Conservation (phyloP, 2,329 filamentous ascomycete species). For the Curvularia sp. region DNA sequence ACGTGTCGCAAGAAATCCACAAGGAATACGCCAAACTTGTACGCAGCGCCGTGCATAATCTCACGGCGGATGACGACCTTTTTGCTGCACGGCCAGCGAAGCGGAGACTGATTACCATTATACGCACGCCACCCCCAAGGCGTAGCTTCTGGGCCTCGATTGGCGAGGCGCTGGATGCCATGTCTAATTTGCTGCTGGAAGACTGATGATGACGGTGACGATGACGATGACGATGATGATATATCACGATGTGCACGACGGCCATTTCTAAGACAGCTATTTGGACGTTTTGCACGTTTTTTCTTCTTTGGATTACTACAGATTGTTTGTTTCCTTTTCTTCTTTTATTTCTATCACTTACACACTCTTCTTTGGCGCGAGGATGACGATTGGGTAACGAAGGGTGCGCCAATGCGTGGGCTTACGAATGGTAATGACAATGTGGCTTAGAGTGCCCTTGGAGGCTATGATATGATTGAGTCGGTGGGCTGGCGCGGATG, state of each 20-base stretch:
- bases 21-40: constrained; percentile 10
- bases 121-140: constrained; percentile 22
- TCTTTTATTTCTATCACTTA: background rate
- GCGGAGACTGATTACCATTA: constrained; percentile 17
- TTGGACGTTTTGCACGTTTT: background rate
- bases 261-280: background rate
- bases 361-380: background rate
- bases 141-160: constrained; percentile 34
- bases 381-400: background rate
- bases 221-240: background rate
- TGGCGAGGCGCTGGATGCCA: constrained; percentile 31
- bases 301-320: background rate
- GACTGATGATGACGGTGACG: constrained; percentile 5
- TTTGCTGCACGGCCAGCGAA: background rate
- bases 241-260: background rate
- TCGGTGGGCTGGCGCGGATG: background rate
- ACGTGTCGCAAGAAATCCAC: constrained; percentile 7
- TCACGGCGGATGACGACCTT: constrained; percentile 6
- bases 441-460: background rate
- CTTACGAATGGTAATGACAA: background rate
- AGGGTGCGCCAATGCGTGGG: background rate
- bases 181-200: constrained; percentile 23
- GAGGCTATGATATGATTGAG: background rate
- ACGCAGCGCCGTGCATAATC: constrained; percentile 14
- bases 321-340: background rate